Evolutionary conservation across 306 rosid species (phyloP).

Genomic region (Vachellia collinsii): DNA sequence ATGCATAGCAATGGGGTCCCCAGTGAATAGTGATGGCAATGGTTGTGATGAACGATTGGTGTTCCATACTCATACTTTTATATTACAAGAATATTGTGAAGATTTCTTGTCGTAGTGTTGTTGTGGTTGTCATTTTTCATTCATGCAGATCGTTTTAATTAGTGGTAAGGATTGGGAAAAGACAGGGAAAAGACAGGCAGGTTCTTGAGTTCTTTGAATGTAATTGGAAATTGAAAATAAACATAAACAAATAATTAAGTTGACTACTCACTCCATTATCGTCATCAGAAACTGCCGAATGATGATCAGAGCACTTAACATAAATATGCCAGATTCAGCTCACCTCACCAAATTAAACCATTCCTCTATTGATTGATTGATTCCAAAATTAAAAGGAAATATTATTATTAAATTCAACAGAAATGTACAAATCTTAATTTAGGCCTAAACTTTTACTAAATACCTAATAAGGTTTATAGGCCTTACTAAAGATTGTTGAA

Average conservation of each 20-base stretch:
- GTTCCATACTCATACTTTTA: slow-evolving; percentile 1
- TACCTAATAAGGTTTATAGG: too few species aligned
- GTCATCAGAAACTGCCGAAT: not conserved
- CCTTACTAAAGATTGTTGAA: too few species aligned
- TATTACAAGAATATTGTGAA: not conserved
- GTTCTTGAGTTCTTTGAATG: slow-evolving; percentile 3
- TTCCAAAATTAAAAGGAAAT: not conserved
- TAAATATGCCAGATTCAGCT: slow-evolving; percentile 1
- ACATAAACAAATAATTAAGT: not conserved
- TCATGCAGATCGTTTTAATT: not conserved
- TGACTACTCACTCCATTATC: not conserved
- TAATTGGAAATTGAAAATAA: not conserved
- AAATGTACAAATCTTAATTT: too few species aligned
- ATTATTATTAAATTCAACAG: too few species aligned
- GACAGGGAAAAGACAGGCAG: not conserved
- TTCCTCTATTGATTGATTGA: not conserved
- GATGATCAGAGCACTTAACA: not conserved
- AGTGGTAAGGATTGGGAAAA: not conserved
- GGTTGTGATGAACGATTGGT: not conserved
- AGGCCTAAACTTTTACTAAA: too few species aligned
- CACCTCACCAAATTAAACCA: not conserved
- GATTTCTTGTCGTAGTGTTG: not conserved
- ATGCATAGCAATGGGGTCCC: not conserved
- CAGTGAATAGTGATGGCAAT: not conserved
- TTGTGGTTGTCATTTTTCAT: not conserved